phyloP scores from a whole-genome alignment of 1,139 yeast genomes.

The Nakaseomyces kungkrabaensis region DNA sequence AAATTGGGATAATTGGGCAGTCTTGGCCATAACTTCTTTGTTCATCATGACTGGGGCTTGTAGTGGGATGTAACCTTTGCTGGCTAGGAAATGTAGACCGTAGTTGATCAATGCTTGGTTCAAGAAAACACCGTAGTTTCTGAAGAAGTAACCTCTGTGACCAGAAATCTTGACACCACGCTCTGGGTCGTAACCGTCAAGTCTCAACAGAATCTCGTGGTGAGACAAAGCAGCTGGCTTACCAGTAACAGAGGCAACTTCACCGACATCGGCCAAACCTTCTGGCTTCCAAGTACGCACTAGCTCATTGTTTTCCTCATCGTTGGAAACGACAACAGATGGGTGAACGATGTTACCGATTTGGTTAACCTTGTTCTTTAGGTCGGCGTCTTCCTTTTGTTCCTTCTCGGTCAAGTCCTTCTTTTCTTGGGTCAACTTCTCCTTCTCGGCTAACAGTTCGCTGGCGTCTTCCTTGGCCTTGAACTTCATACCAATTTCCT shows the following conservation, averaged over 20 bases:
- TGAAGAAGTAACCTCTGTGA: slow-evolving; percentile 95
- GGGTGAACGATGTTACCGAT: slow-evolving; percentile 93
- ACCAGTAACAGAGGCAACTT: slow-evolving; percentile 63
- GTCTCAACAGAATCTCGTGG: slow-evolving; percentile 86
- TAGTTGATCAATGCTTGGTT: slow-evolving; percentile 97
- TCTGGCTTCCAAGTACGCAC: slow-evolving; percentile 83
- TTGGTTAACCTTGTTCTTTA: slow-evolving; percentile 72
- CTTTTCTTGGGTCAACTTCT: slow-evolving; percentile 59
- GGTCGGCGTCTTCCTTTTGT: slow-evolving; percentile 64
- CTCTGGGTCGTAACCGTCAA: slow-evolving; percentile 97
- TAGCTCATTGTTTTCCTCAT: slow-evolving; percentile 85
- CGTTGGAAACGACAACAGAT: slow-evolving; percentile 74
- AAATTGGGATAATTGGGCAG: slow-evolving; percentile 95
- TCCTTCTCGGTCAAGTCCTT: slow-evolving; percentile 56
- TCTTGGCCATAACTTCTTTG: slow-evolving; percentile 98
- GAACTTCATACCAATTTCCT: slow-evolving; percentile 83
- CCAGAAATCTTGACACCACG: slow-evolving; percentile 98
- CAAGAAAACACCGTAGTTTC: slow-evolving; percentile 91
- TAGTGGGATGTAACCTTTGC: slow-evolving; percentile 75
- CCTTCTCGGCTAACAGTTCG: slow-evolving; percentile 74
- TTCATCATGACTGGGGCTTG: slow-evolving; percentile 99
- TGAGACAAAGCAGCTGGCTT: slow-evolving; percentile 78
- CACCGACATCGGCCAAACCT: slow-evolving; percentile 44
- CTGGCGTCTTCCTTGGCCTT: slow-evolving; percentile 92
- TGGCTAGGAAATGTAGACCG: slow-evolving; percentile 76